A percentile compares a stretch with the other conserved stretches of the same genome.
phyloP scores from a whole-genome alignment of 306 rosid species.

The Vachellia pachyceras region DNA sequence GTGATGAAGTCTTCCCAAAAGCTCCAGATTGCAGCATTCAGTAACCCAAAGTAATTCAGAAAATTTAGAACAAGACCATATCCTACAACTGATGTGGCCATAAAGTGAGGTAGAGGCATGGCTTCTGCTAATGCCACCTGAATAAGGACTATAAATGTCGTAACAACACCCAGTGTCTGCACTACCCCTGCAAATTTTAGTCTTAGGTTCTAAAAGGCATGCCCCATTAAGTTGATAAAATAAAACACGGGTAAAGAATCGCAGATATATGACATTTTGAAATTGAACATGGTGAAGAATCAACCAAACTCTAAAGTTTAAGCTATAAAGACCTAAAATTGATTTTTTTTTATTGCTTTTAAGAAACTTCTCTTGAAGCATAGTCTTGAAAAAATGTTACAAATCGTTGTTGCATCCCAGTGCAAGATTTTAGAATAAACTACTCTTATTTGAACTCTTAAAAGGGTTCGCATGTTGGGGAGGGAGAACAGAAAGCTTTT shows the following conservation, averaged over 20 bases:
- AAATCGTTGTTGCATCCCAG: not conserved
- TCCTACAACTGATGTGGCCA: conserved; percentile 61
- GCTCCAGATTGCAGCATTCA: conserved; percentile 66
- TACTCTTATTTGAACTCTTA: not conserved
- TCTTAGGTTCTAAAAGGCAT: conserved; percentile 26
- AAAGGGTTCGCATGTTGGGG: not conserved
- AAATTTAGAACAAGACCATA: conserved; percentile 83
- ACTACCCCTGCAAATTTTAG: conserved; percentile 46
- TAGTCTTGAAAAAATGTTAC: not conserved
- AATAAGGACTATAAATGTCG: conserved; percentile 65
- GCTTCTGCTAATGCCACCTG: conserved; percentile 85
- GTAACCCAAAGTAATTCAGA: conserved; percentile 67
- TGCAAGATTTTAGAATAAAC: conserved; percentile 7
- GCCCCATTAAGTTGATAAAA: not conserved
- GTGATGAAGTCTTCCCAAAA: conserved; percentile 91
- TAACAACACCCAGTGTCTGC: conserved; percentile 76
- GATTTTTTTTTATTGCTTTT: not conserved
- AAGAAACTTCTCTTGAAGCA: not conserved
- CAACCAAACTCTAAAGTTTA: not conserved
- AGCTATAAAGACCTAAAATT: not conserved
- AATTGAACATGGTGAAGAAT: conserved; percentile 1
- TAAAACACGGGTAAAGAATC: not conserved
- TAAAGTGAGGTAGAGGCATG: conserved; percentile 79
- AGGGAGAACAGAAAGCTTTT: not conserved
- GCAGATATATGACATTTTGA: not conserved